These are phyloP conservation scores for Glomus cerebriforme DNA, from an alignment of 192 early-diverging fungal genomes.

Conservation along the genomic window DNA sequence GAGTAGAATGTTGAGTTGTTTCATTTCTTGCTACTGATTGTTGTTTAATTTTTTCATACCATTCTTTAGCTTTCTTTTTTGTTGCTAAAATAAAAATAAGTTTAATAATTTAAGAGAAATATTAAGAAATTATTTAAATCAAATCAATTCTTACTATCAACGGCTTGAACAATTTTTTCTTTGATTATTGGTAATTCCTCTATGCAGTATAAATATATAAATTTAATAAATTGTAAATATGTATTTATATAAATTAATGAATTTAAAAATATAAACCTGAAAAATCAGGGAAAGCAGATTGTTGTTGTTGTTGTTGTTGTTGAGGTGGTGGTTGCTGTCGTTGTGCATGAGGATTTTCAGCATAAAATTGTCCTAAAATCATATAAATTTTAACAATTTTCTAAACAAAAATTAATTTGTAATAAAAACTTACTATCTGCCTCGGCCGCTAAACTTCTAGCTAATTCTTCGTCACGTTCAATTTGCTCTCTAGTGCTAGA, in stretches of 20 bases:
- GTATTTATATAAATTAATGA: not conserved
- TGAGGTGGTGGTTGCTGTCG: constrained; percentile 39
- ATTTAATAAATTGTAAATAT: not conserved
- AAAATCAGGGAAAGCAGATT: constrained; percentile 35
- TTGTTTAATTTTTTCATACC: constrained; percentile 55
- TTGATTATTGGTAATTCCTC: constrained; percentile 62
- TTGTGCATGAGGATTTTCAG: constrained; percentile 17
- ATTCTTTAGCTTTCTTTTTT: constrained; percentile 60
- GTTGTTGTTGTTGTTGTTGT: constrained; percentile 39
- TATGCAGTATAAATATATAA: constrained; percentile 10
- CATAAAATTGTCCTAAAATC: constrained; percentile 25
- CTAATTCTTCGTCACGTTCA: constrained; percentile 58
- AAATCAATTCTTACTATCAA: constrained; percentile 46
- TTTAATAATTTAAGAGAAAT: not conserved
- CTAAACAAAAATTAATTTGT: constrained; percentile 2
- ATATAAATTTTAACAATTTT: not conserved
- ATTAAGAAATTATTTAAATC: not conserved
- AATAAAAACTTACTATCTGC: constrained; percentile 44
- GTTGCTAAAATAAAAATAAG: constrained; percentile 42
- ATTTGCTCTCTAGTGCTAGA: constrained; percentile 52
- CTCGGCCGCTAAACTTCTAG: constrained; percentile 50
- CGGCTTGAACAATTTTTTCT: constrained; percentile 56
- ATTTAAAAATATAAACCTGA: not conserved
- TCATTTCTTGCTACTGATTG: not conserved
- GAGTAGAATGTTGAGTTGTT: not conserved